Base-by-base conservation (phyloP, 495 filamentous ascomycete genomes). In the Annulohypoxylon stygium region DNA sequence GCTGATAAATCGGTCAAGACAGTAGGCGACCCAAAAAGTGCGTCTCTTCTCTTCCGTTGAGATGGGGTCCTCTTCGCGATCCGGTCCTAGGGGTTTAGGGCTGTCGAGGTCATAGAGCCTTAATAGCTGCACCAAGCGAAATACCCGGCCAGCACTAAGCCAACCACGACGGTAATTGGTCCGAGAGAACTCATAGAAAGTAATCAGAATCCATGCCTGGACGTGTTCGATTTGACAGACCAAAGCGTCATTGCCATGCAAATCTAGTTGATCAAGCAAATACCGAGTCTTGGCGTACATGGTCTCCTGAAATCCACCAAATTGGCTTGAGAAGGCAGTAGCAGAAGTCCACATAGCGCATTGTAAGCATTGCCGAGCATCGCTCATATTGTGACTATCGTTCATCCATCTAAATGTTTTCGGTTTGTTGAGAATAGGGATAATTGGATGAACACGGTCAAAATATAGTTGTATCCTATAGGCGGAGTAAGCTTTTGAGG, bases 321-420 rank as follows among this genome's bases (percentile, higher is more conserved):
- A 87, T 55, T 88, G 87, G 1, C 85, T 83, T 0, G 88, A 89
- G 3, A 86, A 75, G 0, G 84, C 83, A 33, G 84, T 84, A 9
- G 88, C 86, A 7, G 86, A 69, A 1, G 86, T 85, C 83, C 86
- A 88, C 86, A 89, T 88, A 34, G 87, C 86, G 69, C 83, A 83
- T 58, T 87, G 85, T 8, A 90, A 73, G 67, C 85, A 86, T 39
- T 79, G 63, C 37, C 80, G 78, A 26, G 79, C 69, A 2, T 79
- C 72, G 36, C 45, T 71, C 47, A 71, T 68, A 3, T 14, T 9
- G n/a, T 25, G 59, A n/a, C n/a, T 33, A 7, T 71, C 64, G 14
- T 33, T 65, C 16, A 71, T 71, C 72, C 72, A 75, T 74, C 39
- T 77, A 75, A 55, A 80, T 74, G 48, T 61, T 54, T 23, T 55